Evolutionary conservation across 108 stramenopile genomes (phyloP), one percentile per base, ranked within the genome.

Genomic region (Skeletonema potamos): DNA sequence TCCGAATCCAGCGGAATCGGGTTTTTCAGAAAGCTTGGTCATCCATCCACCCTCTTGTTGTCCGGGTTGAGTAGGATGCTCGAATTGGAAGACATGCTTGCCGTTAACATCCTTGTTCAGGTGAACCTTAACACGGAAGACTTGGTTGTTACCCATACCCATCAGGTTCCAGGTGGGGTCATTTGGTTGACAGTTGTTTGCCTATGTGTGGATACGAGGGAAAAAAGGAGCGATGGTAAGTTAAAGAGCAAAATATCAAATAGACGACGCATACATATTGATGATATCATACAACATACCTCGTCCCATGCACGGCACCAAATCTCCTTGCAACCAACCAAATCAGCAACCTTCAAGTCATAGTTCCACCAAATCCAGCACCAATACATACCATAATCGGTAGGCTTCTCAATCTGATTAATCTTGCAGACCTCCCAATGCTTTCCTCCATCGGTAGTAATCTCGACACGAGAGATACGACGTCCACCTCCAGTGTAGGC

Each of bases 71-170:
- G 97, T 97, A 46, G 98, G 98, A 81, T 98, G 98, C 69, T 97
- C 96, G 72, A 98, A 97, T 22, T 86, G 82, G 60, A 97, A 94
- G 48, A 86, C 91, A 61, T 86, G 85, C 65, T 84, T 80, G 22
- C 90, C 90, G 29, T 46, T 60, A 15, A 79, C 82, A 32, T 69
- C 77, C 76, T 83, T 82, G 69, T 88, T 87, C 73, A 91, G 70
- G 77, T 93, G 96, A 28, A 94, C 87, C 82, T 94, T 96, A 74
- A 95, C 76, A 41, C 96, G 87, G 85, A 98, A 99, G 55, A 86
- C 87, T 82, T 90, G 92, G 85, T 99, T 99, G 89, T 98, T 99
- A 71, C 96, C 96, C 98, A 99, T 99, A 44, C 98, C 98, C 91
- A 99, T 96, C 48, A 99, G 81, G 72, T 99, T 99, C 98, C 98